Base-by-base conservation (phyloP, 2,329 filamentous ascomycete species). In the Sporothrix euskadiensis region DNA sequence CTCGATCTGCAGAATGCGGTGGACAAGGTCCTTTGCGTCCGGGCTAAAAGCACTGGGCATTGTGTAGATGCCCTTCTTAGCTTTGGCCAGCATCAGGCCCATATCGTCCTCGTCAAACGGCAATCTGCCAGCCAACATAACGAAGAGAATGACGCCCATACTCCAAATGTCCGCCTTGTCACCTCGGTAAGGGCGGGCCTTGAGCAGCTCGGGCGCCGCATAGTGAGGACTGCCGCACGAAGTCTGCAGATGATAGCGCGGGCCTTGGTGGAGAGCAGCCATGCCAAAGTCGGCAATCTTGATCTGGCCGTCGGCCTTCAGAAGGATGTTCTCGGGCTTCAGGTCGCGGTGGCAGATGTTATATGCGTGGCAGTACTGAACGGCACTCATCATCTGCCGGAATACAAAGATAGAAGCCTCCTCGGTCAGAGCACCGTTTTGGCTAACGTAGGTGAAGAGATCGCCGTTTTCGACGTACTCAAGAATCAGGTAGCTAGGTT, bases 281-380 rank as follows among this genome's bases (percentile, higher is more conserved):
- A 99, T 98, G 57, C 96, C 95, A 81, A 99, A 99, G 81, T 99
- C 96, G 70, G 95, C 95, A 78, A 99, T 90, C 83, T 98, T 99
- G 81, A 98, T 90, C 73, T 92, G 90, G 71, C 91, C 88, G 65
- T 91, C 85, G 3, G 85, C 85, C 73, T 94, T 94, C 69, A 99
- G 86, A 22, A 99, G 86, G 63, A 99, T 98, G 78, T 99, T 99
- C 82, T 99, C 96, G 0, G 94, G 96, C 82, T 99, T 99, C 71
- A 99, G 85, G 78, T 99, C 96, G 32, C 96, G 92, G 80, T 99
- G 96, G 80, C 94, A 97, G 76, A 99, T 97, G 77, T 95, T 94
- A 83, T 97, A 93, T 2, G 92, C 90, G 82, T 99, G 96, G 77
- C 94, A 97, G 82, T 98, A 98, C 3, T 94, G 90, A 69, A 99